Evolutionary conservation across 129 eudicot species (phyloP).

Genomic region (Apium graveolens): DNA sequence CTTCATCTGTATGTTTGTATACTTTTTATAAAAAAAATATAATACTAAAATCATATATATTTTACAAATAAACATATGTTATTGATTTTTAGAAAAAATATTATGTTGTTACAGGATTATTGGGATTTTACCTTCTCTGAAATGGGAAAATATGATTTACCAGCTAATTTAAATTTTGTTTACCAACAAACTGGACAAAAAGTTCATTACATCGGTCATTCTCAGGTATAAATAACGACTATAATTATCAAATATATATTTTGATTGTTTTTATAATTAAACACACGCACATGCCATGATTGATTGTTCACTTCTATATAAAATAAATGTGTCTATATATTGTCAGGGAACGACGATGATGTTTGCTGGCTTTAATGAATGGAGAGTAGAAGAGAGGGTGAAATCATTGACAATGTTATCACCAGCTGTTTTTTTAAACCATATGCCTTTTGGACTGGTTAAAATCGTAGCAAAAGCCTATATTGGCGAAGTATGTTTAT

Average conservation of each 20-base stretch:
- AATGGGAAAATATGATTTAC: constrained; percentile 54
- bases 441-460: not conserved
- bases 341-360: not conserved
- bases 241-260: not conserved
- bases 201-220: constrained; percentile 71
- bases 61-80: too few relatives aligned
- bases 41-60: too few relatives aligned
- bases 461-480: not conserved
- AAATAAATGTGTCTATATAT: not conserved
- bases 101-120: constrained; percentile 37
- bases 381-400: not conserved
- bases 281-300: too few relatives aligned
- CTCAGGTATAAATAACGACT: constrained; percentile 31
- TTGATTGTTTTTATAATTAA: too few relatives aligned
- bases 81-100: too few relatives aligned
- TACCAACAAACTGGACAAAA: constrained; percentile 56
- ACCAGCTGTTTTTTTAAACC: not conserved
- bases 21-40: too few relatives aligned
- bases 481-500: not conserved
- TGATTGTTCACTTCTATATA: too few relatives aligned
- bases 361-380: not conserved
- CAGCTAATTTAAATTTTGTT: constrained; percentile 44
- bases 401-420: not conserved
- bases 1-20: constrained; percentile 17
- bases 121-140: constrained; percentile 97